Evolutionary conservation across 2,329 filamentous ascomycete genomes (phyloP), one percentile per base, ranked within the genome.

Genomic region (Zopfia rhizophila): DNA sequence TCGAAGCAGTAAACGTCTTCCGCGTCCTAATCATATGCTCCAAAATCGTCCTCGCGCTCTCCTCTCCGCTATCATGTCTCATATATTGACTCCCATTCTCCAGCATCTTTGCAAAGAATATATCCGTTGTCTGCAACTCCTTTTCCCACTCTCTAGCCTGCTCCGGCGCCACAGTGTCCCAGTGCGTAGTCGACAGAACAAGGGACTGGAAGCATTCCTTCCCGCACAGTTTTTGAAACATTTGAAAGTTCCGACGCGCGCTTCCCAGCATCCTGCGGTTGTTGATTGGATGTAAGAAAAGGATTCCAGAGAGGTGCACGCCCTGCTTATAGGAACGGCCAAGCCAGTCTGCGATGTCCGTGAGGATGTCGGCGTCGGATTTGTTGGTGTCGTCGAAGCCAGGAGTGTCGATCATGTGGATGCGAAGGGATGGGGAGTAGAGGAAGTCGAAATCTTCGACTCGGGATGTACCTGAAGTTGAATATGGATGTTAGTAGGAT

Each of bases 321-420:
- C 68, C 50, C 12, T 65, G 45, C 13, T 51, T 27, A 42, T 72
- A 75, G 0, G 67, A 56, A 0, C 43, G 42, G 1, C 60, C 57
- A 3, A 78, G 64, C 55, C 69, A 77, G 8, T 60, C 56, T 2
- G 75, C 73, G 17, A 79, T 74, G 16, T 71, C 57, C 19, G 63
- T 41, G 2, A 79, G 66, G 1, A 78, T 67, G 27, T 78, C 74
- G 8, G 69, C 66, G 38, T 79, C 76, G 5, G 65, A 69, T 12
- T 70, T 58, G 25, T 66, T 54, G 1, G 75, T 78, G 42, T 79
- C 76, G 25, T 76, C 69, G 50, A 79, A 79, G 1, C 77, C 77
- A 0, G 76, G 76, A 0, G 76, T 79, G 51, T 79, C 76, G n/a
- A n/a, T n/a, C n/a, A n/a, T n/a, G n/a, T n/a, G n/a, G n/a, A n/a